Base-by-base conservation (phyloP, 805 yeast genomes). In the Candida alai region DNA sequence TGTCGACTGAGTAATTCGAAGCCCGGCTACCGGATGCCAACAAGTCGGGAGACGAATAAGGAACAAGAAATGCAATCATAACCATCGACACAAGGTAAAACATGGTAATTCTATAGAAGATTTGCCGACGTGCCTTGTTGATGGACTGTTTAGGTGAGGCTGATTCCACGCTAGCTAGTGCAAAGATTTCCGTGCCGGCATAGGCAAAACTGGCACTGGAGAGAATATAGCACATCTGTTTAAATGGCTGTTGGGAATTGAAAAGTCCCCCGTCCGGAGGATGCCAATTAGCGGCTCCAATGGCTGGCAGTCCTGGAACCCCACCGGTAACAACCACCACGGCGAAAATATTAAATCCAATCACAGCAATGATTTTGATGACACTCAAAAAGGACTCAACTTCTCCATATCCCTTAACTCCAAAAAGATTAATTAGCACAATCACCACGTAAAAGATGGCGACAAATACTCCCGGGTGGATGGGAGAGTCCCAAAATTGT, bases 331-430 rank as follows among this genome's bases (percentile, higher is more conserved):
- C 70, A 32, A 78, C 56, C 14, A 78, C 62, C 31, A 79, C 64
- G 40, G 76, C 71, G 32, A 78, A 58, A 36, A 80, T 66, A 39
- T 74, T 66, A 50, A 78, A 80, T 5, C 82, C 84, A 26, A 68
- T 36, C 33, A 80, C 70, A 55, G 82, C 78, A 13, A 67, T 30
- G n/a, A 77, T 72, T 53, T 80, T 80, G 36, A 73, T 60, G 14
- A 63, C 30, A 34, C 79, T 73, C 46, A 80, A 70, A 28, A 74
- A 49, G 44, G 73, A 77, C 55, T 80, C 86, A 21, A 78, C 77
- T 56, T 80, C 86, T 56, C 84, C 85, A 48, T 78, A 80, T 39
- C 84, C 84, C 45, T 62, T 66, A 23, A 77, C 80, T 45, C 85
- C 84, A 35, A 76, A 71, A 36, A 78, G 56, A 53, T 79, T 78